These are phyloP conservation scores for Lactarius psammicola DNA, from an alignment of 768 basidiomycete genomes.

Conservation along the genomic window DNA sequence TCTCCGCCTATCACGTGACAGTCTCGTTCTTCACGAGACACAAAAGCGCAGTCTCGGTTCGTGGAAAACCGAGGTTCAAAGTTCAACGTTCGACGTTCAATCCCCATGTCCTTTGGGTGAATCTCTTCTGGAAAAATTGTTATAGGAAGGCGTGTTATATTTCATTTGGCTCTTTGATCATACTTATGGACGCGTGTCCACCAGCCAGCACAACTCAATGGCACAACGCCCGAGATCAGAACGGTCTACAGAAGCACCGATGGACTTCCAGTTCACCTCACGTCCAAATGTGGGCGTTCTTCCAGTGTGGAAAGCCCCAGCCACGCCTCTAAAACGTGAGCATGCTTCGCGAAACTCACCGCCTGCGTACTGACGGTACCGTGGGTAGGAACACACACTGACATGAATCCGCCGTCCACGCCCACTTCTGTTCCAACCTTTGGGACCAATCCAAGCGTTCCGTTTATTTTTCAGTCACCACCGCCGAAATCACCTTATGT, in stretches of 20 bases:
- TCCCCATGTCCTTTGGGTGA: too few relatives aligned
- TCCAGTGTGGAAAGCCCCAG: constrained; percentile 62
- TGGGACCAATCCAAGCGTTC: constrained; percentile 63
- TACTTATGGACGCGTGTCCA: constrained; percentile 20
- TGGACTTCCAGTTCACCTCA: constrained; percentile 87
- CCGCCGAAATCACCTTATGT: constrained; percentile 43
- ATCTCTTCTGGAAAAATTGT: neutral
- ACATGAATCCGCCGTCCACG: constrained; percentile 41
- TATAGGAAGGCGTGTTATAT: constrained; percentile 7
- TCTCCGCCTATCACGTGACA: constrained; percentile 17
- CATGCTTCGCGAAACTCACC: constrained; percentile 22
- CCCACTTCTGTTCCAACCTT: constrained; percentile 48
- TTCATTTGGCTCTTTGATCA: neutral
- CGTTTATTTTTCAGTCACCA: constrained; percentile 67
- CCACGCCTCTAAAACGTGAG: constrained; percentile 69
- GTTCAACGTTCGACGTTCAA: neutral
- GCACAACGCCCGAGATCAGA: constrained; percentile 28
- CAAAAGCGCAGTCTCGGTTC: neutral
- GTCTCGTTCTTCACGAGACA: constrained; percentile 15
- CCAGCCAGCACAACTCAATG: constrained; percentile 16
- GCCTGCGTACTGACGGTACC: constrained; percentile 33
- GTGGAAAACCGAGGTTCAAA: neutral
- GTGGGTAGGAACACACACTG: constrained; percentile 43
- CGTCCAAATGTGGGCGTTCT: constrained; percentile 50
- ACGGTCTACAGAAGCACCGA: constrained; percentile 77